A percentile compares a stretch with the other conserved stretches of the same genome.
phyloP scores from a whole-genome alignment of 768 basidiomycete genomes.

The Macrolepiota fuliginosa region DNA sequence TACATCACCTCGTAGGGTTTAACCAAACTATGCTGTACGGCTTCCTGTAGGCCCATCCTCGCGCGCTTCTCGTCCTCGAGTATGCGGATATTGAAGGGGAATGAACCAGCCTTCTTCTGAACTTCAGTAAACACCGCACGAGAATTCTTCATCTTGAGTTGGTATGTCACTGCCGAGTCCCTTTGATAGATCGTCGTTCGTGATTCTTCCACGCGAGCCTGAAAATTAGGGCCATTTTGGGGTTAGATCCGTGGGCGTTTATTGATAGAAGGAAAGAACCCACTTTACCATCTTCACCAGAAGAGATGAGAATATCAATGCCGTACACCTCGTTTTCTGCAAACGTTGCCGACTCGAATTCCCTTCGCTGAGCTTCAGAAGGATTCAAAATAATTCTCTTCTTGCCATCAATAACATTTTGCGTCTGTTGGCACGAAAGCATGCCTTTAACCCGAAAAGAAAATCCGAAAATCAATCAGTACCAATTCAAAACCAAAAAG shows the following conservation, averaged over 20 bases:
- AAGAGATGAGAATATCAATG: conserved; percentile 86
- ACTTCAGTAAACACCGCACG: conserved; percentile 96
- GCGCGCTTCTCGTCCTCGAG: conserved; percentile 96
- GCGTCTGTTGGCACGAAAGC: conserved; percentile 93
- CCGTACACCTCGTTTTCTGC: conserved; percentile 95
- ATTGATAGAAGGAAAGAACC: conserved; percentile 23
- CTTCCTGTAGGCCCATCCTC: conserved; percentile 93
- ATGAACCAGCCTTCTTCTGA: conserved; percentile 95
- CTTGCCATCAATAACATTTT: conserved; percentile 94
- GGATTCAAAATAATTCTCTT: conserved; percentile 94
- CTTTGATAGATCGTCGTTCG: conserved; percentile 93
- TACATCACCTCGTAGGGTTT: conserved; percentile 95
- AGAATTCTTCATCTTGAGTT: conserved; percentile 97
- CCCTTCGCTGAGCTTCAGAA: conserved; percentile 76
- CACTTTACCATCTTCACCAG: conserved; percentile 87
- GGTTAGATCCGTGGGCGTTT: not conserved
- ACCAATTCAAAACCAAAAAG: not conserved
- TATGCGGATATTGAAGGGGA: conserved; percentile 95
- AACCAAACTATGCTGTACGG: conserved; percentile 90
- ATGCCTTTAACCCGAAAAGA: conserved; percentile 59
- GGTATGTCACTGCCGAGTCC: conserved; percentile 83
- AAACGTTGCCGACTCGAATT: conserved; percentile 82
- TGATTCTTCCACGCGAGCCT: conserved; percentile 89
- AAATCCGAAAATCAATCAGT: conserved; percentile 10
- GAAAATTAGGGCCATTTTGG: conserved; percentile 5